phyloP scores from a whole-genome alignment of 805 yeast species.

The Myxozyma mucilagina region DNA sequence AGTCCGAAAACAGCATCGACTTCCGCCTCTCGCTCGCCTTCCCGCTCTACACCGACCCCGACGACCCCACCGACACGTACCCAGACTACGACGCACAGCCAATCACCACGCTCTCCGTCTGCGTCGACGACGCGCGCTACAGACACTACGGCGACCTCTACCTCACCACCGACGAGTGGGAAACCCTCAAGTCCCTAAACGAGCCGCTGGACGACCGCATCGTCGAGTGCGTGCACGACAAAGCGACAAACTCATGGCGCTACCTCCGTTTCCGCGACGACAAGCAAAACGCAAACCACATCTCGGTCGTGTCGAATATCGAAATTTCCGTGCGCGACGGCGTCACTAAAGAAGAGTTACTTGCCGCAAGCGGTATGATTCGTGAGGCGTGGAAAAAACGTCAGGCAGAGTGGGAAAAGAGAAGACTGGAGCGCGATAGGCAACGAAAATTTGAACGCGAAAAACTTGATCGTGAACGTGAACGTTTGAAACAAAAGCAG shows the following conservation, averaged over 20 bases:
- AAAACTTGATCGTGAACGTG: background rate
- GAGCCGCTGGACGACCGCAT: constrained; percentile 89
- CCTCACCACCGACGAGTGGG: constrained; percentile 77
- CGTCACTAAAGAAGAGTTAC: constrained; percentile 75
- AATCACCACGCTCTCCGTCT: constrained; percentile 61
- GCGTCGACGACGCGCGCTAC: constrained; percentile 72
- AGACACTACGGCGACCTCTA: constrained; percentile 65
- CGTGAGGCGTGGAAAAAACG: constrained; percentile 64
- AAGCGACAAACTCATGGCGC: constrained; percentile 69
- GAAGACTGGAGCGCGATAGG: background rate
- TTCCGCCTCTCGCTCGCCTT: constrained; percentile 69
- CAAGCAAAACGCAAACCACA: constrained; percentile 82
- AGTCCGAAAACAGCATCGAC: constrained; percentile 91
- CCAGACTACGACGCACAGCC: constrained; percentile 83
- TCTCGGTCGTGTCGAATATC: constrained; percentile 77
- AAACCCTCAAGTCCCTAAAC: constrained; percentile 58
- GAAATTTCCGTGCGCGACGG: constrained; percentile 83
- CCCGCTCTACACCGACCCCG: constrained; percentile 49
- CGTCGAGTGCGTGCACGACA: constrained; percentile 76
- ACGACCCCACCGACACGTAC: constrained; percentile 50
- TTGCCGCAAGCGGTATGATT: constrained; percentile 57
- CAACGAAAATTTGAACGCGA: background rate
- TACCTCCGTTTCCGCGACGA: constrained; percentile 90
- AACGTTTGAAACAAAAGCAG: constrained; percentile 15
- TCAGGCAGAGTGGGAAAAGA: constrained; percentile 37